Evolutionary conservation across 2,329 filamentous ascomycete species (phyloP).

Genomic region (Fusarium sublunatum): DNA sequence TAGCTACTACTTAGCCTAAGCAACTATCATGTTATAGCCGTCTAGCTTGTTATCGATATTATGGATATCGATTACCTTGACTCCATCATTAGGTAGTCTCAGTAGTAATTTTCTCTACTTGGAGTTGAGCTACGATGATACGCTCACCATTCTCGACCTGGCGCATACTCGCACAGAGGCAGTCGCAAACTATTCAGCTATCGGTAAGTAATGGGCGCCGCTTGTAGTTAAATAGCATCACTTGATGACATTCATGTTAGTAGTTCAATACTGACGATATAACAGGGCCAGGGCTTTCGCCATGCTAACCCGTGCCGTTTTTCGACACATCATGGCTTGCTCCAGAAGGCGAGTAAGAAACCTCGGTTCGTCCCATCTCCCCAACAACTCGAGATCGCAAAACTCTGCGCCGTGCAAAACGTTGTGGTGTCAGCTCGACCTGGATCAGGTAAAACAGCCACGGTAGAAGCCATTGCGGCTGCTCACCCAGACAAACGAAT

Average conservation of each 20-base stretch:
- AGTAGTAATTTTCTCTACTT: too few relatives aligned
- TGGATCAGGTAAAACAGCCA: conserved; percentile 50
- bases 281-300: background rate
- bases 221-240: background rate
- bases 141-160: background rate
- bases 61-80: background rate
- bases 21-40: background rate
- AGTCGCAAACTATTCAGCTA: background rate
- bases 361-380: conserved; percentile 35
- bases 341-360: background rate
- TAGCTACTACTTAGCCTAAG: background rate
- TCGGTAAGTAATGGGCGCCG: conserved; percentile 8
- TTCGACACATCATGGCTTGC: background rate
- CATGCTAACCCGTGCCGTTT: background rate
- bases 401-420: conserved; percentile 41
- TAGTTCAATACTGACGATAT: background rate
- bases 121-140: background rate
- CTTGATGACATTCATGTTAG: too few relatives aligned
- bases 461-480: conserved; percentile 46
- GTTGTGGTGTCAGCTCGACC: conserved; percentile 50
- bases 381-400: conserved; percentile 44
- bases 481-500: conserved; percentile 37
- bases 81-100: background rate
- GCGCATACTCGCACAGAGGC: background rate
- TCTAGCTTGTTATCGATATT: background rate